Evolutionary conservation across 805 yeast species (phyloP).

Genomic region (Cyberlindnera mycetangii): DNA sequence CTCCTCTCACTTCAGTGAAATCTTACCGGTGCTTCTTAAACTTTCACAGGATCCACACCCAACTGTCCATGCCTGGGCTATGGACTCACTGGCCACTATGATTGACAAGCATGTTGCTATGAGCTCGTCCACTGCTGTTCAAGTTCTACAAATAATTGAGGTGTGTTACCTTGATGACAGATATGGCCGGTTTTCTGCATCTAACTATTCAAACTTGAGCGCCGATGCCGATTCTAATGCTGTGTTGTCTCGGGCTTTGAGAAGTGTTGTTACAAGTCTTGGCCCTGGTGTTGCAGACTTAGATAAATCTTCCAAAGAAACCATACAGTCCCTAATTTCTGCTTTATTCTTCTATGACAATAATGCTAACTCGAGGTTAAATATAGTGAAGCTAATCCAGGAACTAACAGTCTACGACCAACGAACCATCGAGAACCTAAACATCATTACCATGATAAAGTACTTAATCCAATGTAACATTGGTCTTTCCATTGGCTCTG

Average conservation of each 20-base stretch:
- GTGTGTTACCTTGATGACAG: constrained; percentile 42
- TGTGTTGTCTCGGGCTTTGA: constrained; percentile 41
- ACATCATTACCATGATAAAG: constrained; percentile 32
- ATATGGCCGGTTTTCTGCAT: constrained; percentile 45
- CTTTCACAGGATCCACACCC: constrained; percentile 82
- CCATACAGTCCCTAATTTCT: constrained; percentile 36
- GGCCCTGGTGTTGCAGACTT: constrained; percentile 55
- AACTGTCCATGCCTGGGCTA: constrained; percentile 68
- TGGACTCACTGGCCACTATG: constrained; percentile 54
- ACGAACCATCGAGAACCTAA: constrained; percentile 28
- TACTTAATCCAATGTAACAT: constrained; percentile 33
- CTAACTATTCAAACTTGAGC: constrained; percentile 47
- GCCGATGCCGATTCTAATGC: constrained; percentile 43
- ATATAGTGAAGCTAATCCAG: constrained; percentile 41
- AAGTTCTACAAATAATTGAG: constrained; percentile 40
- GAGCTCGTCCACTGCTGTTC: constrained; percentile 41
- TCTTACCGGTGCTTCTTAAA: constrained; percentile 55
- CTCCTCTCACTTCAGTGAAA: constrained; percentile 40
- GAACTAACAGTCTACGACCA: constrained; percentile 48
- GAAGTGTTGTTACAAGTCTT: constrained; percentile 44
- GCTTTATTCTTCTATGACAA: constrained; percentile 33
- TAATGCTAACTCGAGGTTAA: constrained; percentile 32
- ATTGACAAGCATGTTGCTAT: constrained; percentile 54
- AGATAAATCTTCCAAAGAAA: constrained; percentile 27
- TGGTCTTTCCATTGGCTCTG: constrained; percentile 25